These are phyloP conservation scores for Hordeum pubiflorum DNA, from an alignment of 202 grass and related monocot genomes.

Conservation along the genomic window DNA sequence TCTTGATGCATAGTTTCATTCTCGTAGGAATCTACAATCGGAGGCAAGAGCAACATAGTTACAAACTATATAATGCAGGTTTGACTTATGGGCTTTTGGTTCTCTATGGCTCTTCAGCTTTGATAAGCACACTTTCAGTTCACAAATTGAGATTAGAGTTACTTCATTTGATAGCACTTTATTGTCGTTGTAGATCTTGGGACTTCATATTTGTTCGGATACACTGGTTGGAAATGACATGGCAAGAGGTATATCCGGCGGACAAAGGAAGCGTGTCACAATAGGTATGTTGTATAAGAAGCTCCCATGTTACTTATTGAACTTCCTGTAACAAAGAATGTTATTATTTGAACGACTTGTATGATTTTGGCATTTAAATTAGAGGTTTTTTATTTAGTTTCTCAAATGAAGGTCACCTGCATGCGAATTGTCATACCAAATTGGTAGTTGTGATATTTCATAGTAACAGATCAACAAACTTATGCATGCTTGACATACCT, in stretches of 20 bases:
- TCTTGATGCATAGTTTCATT: background rate
- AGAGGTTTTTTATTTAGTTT: background rate
- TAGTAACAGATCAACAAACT: background rate
- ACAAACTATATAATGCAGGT: slow-evolving; percentile 63
- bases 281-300: slow-evolving; percentile 15
- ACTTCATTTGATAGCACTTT: background rate
- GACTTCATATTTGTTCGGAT: slow-evolving; percentile 48
- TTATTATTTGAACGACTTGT: background rate
- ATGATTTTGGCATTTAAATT: background rate
- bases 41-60: slow-evolving; percentile 25
- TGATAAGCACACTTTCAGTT: background rate
- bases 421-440: background rate
- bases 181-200: slow-evolving; percentile 7
- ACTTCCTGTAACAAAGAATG: background rate
- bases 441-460: background rate
- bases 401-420: background rate
- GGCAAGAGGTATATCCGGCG: slow-evolving; percentile 62
- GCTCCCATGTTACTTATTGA: background rate
- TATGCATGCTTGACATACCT: background rate
- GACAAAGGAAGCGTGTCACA: slow-evolving; percentile 55
- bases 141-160: background rate
- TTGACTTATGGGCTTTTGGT: background rate
- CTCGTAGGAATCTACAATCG: slow-evolving; percentile 22
- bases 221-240: slow-evolving; percentile 49
- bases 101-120: background rate